A percentile compares a stretch with the other conserved stretches of the same genome.
phyloP scores from a whole-genome alignment of 768 basidiomycete species.

The Phlebiopsis flavidoalba region DNA sequence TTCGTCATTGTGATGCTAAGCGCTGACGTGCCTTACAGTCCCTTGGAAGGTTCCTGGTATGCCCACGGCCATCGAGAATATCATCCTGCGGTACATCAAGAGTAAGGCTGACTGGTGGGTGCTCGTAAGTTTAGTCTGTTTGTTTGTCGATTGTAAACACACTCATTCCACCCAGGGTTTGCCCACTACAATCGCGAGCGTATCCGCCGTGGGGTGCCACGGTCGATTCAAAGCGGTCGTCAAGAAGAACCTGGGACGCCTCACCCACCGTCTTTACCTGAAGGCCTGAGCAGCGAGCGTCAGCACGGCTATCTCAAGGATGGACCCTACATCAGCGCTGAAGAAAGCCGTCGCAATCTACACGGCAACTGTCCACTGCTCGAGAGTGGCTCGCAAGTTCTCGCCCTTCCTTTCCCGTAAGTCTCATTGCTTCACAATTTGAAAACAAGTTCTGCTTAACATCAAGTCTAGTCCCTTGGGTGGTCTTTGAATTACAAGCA shows the following conservation, averaged over 20 bases:
- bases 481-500: conserved; percentile 99
- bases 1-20: conserved; percentile 16
- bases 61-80: conserved; percentile 99
- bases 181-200: conserved; percentile 98
- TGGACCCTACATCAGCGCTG: conserved; percentile 97
- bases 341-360: conserved; percentile 99
- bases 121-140: conserved; percentile 38
- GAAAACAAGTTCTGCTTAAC: conserved; percentile 28
- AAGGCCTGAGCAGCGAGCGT: conserved; percentile 98
- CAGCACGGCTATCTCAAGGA: conserved; percentile 99
- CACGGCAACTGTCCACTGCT: conserved; percentile 98
- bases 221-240: conserved; percentile 97
- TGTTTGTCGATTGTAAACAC: conserved; percentile 21
- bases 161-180: conserved; percentile 42
- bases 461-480: conserved; percentile 38
- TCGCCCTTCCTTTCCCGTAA: conserved; percentile 92
- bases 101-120: conserved; percentile 99
- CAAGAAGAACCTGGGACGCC: conserved; percentile 97
- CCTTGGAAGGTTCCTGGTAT: conserved; percentile 99
- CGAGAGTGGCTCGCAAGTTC: conserved; percentile 95
- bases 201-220: conserved; percentile 95
- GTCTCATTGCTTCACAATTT: conserved; percentile 32
- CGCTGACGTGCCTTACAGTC: neutral
- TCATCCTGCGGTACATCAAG: conserved; percentile 98
- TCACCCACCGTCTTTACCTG: conserved; percentile 96